Evolutionary conservation across 306 rosid species (phyloP).

Genomic region (Prunus davidiana): DNA sequence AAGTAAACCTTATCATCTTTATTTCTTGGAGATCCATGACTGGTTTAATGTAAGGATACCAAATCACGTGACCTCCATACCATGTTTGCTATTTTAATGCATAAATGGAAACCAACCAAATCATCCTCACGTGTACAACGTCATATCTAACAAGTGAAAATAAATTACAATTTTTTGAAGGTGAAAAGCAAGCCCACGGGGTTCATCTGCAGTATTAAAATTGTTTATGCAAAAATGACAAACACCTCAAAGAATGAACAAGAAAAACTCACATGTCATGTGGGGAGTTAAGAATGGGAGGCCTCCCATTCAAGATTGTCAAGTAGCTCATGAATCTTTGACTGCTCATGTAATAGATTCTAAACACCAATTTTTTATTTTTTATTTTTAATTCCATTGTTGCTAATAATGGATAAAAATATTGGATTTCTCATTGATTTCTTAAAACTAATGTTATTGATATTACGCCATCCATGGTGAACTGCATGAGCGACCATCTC

Average conservation of each 20-base stretch:
- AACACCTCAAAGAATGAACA: not conserved
- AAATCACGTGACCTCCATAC: slow-evolving; percentile 4
- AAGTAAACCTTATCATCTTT: not conserved
- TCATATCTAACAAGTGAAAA: not conserved
- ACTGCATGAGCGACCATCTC: too few relatives aligned
- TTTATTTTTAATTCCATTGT: too few relatives aligned
- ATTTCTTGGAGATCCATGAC: not conserved
- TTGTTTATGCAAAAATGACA: too few relatives aligned
- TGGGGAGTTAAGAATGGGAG: not conserved
- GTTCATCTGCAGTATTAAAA: not conserved
- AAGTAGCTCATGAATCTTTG: not conserved
- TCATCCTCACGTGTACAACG: too few relatives aligned
- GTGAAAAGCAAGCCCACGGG: not conserved
- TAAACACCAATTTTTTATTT: too few relatives aligned
- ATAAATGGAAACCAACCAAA: too few relatives aligned
- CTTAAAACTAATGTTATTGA: too few relatives aligned
- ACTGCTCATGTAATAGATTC: too few relatives aligned
- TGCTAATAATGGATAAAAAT: too few relatives aligned
- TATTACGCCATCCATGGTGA: too few relatives aligned
- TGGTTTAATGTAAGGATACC: not conserved
- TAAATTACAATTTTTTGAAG: not conserved
- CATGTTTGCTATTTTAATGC: not conserved
- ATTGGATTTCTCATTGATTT: too few relatives aligned
- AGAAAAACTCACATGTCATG: not conserved
- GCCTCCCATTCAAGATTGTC: not conserved